A percentile compares a stretch with the other conserved stretches of the same genome.
These are phyloP conservation scores for Coemansia sp. DNA, from an alignment of 192 early-diverging fungal species.

Conservation along the genomic window DNA sequence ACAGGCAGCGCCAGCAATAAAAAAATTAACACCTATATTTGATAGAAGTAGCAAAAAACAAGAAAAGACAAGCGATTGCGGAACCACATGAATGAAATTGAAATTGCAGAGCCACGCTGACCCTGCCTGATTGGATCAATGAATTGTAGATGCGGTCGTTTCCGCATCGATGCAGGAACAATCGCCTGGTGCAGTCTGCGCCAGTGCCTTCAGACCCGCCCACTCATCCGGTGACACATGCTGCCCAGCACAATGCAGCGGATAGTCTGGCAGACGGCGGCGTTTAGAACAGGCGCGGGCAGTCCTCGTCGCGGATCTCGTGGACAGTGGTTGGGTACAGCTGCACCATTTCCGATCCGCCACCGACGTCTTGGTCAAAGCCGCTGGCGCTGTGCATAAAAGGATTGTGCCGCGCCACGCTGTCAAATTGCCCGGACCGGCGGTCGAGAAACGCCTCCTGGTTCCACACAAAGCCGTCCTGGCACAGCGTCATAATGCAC, in stretches of 20 bases:
- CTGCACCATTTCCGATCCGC: constrained; percentile 15
- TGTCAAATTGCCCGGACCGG: constrained; percentile 14
- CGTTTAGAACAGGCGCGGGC: constrained; percentile 6
- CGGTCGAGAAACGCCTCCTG: constrained; percentile 24
- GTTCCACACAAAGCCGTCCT: constrained; percentile 49
- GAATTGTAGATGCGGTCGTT: background rate
- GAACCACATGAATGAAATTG: background rate
- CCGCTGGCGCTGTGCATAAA: constrained; percentile 14
- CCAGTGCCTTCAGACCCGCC: too few species aligned
- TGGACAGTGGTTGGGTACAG: constrained; percentile 26
- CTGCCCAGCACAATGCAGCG: too few species aligned
- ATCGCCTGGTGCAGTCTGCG: too few species aligned
- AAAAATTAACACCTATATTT: constrained; percentile 1
- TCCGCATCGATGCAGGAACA: background rate
- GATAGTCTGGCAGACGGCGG: too few species aligned
- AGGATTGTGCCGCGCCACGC: constrained; percentile 31
- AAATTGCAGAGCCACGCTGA: background rate
- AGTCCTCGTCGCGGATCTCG: constrained; percentile 27
- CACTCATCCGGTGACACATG: too few species aligned
- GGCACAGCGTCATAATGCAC: constrained; percentile 34
- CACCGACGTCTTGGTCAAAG: background rate
- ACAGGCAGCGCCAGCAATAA: background rate
- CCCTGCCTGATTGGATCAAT: background rate
- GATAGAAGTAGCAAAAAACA: background rate
- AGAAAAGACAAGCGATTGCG: background rate